These are phyloP conservation scores for Pestalotiopsis fici DNA, from an alignment of 2,329 filamentous ascomycete genomes.

Conservation along the genomic window DNA sequence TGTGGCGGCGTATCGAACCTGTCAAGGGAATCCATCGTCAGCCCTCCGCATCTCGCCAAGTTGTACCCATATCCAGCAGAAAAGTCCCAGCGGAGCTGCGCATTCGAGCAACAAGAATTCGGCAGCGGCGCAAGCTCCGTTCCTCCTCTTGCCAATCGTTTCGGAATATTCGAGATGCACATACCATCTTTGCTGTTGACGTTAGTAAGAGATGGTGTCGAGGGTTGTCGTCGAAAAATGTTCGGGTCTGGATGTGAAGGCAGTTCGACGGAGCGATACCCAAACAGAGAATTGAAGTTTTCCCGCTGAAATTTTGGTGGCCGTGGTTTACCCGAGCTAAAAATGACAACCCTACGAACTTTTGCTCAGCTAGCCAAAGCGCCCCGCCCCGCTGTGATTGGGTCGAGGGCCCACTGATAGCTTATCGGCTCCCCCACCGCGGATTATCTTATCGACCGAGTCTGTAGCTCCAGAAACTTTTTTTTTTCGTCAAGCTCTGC, in stretches of 20 bases:
- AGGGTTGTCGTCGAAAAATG: constrained; percentile 49
- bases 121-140: not conserved
- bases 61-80: not conserved
- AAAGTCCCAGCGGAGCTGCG: not conserved
- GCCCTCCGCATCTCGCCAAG: constrained; percentile 9
- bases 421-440: constrained; percentile 1
- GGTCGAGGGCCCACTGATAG: not conserved
- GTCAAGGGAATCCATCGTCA: constrained; percentile 20
- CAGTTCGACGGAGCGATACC: constrained; percentile 10
- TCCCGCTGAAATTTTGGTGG: constrained; percentile 34
- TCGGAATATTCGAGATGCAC: constrained; percentile 24
- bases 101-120: not conserved
- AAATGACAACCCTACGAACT: constrained; percentile 9
- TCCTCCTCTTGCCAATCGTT: constrained; percentile 5
- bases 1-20: constrained; percentile 96
- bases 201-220: constrained; percentile 54
- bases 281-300: constrained; percentile 33
- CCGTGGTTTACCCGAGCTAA: constrained; percentile 9
- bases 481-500: constrained; percentile 9
- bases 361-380: not conserved
- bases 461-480: constrained; percentile 9
- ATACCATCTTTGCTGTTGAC: constrained; percentile 60
- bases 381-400: constrained; percentile 1
- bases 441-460: constrained; percentile 11
- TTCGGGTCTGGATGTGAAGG: constrained; percentile 38